Base-by-base conservation (phyloP, 176 grass and related monocot species). In the Urochloa ruziziensis region DNA sequence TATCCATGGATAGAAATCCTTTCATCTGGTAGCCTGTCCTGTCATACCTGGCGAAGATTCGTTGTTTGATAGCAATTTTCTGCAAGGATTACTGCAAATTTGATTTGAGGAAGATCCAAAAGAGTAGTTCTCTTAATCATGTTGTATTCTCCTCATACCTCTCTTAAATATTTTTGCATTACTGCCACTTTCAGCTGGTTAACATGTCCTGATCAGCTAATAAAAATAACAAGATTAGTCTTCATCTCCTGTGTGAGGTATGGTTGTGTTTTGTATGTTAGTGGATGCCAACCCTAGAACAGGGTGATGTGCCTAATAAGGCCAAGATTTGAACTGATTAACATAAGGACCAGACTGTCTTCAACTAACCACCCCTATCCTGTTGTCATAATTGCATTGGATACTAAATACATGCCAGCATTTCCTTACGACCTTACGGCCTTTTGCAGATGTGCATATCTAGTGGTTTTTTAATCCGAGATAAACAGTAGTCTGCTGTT, bases 261-360 rank as follows among this genome's bases (percentile, higher is more conserved):
- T 10, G 51, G 53, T 35, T 75, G 62, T 75, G 70, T 33, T 75
- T 74, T 75, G 51, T 69, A 89, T 32, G 87, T 48, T 59, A 89
- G 70, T 81, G 77, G 77, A 35, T 21, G 51, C 62, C 27, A 56
- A 82, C 36, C 35, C 66, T 67, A 23, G 40, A 73, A 29, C 19
- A 61, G 23, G 34, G 53, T 4, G 36, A 9, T 70, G 43, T 46
- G 40, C 29, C 27, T 36, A 70, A 77, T 54, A 69, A 37, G 43
- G 29, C 53, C 83, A 77, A 71, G 54, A 69, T 82, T 71, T 64
- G 71, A 86, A 85, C 78, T 77, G 63, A 82, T 64, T 80, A 27
- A 29, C 21, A 82, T 18, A 46, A 13, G 7, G 23, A 82, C 35
- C 54, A 82, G 80, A 71, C 53, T 62, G 74, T 37, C 9, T 42